Evolutionary conservation across 345 rosid genomes (phyloP).

Genomic region (Excoecaria agallocha): DNA sequence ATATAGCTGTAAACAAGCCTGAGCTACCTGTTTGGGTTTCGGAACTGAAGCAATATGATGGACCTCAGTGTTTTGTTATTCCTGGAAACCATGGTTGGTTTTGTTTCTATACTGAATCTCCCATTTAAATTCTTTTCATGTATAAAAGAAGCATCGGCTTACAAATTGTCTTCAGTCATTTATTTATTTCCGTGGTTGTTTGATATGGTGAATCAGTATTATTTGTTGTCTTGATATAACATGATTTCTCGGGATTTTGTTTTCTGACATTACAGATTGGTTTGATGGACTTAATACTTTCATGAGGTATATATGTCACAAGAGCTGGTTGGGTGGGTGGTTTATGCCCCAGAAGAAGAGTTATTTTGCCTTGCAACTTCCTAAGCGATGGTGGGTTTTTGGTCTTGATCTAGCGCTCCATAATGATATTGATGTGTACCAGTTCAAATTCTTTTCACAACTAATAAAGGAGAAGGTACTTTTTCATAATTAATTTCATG

Average conservation of each 20-base stretch:
- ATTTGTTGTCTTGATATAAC: not conserved
- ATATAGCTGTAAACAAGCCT: conserved; percentile 81
- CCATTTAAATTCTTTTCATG: not conserved
- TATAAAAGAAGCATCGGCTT: not conserved
- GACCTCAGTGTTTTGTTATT: conserved; percentile 90
- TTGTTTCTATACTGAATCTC: conserved; percentile 21
- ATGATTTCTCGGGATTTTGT: conserved; percentile 7
- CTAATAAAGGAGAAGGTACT: conserved; percentile 69
- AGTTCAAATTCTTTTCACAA: conserved; percentile 94
- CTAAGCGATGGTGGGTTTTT: conserved; percentile 94
- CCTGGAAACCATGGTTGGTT: conserved; percentile 98
- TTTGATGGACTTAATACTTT: conserved; percentile 97
- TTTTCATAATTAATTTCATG: not conserved
- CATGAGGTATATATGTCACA: conserved; percentile 96
- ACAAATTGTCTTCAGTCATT: not conserved
- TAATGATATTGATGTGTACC: conserved; percentile 96
- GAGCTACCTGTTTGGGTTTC: conserved; percentile 71
- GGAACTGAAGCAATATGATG: conserved; percentile 74
- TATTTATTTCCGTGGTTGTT: not conserved
- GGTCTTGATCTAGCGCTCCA: conserved; percentile 99
- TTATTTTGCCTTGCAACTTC: conserved; percentile 94
- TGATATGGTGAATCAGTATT: not conserved
- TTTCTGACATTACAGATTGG: conserved; percentile 62
- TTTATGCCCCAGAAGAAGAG: conserved; percentile 99
- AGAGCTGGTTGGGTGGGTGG: conserved; percentile 99